Evolutionary conservation across 495 filamentous ascomycete genomes (phyloP).

Genomic region (Neurospora tetrasperma): DNA sequence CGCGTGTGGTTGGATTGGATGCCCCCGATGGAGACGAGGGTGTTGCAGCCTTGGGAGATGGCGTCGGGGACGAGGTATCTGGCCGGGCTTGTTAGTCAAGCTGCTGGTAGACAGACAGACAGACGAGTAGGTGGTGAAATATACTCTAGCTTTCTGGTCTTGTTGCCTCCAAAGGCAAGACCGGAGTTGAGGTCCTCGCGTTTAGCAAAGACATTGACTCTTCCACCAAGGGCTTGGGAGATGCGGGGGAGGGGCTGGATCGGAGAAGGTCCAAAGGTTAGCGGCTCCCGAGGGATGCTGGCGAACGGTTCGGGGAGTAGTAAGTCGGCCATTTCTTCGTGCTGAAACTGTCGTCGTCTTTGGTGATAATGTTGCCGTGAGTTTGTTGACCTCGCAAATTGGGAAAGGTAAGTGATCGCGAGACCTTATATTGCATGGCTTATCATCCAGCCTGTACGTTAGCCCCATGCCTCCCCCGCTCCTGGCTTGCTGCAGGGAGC

Average conservation of each 20-base stretch:
- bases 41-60: conserved; percentile 39
- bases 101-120: no score
- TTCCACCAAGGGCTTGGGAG: conserved; percentile 40
- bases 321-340: conserved; percentile 18
- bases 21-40: conserved; percentile 52
- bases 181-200: conserved; percentile 54
- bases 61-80: conserved; percentile 49
- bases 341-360: not conserved
- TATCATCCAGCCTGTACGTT: not conserved
- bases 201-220: conserved; percentile 50
- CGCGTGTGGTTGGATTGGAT: conserved; percentile 59
- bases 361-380: not conserved
- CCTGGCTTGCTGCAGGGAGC: not conserved
- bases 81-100: not conserved
- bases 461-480: not conserved
- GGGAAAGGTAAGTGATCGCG: not conserved
- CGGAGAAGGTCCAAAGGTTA: conserved; percentile 50
- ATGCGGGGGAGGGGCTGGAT: conserved; percentile 51
- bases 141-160: conserved; percentile 52
- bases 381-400: not conserved
- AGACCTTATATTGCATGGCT: not conserved
- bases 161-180: conserved; percentile 56
- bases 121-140: no score
- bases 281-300: conserved; percentile 41
- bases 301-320: conserved; percentile 47